Percentiles rank a stretch among this genome's conserved stretches.
phyloP scores from a whole-genome alignment of 2,329 filamentous ascomycete genomes.

The Nemania sp. region DNA sequence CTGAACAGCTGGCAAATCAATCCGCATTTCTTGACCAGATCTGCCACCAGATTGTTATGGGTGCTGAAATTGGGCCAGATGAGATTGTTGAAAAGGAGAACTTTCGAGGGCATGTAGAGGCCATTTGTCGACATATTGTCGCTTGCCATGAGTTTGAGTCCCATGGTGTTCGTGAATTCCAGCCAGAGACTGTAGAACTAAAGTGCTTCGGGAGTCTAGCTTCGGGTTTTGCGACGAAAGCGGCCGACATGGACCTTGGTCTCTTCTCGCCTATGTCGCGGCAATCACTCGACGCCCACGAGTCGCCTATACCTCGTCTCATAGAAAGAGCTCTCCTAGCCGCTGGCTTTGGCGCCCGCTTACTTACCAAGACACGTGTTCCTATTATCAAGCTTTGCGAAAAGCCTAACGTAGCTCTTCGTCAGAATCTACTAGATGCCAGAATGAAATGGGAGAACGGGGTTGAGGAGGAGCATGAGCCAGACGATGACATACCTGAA shows the following conservation, averaged over 20 bases:
- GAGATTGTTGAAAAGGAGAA: conserved; percentile 78
- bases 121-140: conserved; percentile 72
- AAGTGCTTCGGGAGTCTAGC: conserved; percentile 85
- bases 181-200: conserved; percentile 70
- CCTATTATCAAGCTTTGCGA: conserved; percentile 91
- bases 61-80: conserved; percentile 69
- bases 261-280: conserved; percentile 74
- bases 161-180: conserved; percentile 59
- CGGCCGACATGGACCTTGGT: conserved; percentile 92
- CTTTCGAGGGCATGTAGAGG: conserved; percentile 75
- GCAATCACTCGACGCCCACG: conserved; percentile 64
- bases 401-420: conserved; percentile 71
- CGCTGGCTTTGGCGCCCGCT: conserved; percentile 77
- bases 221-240: conserved; percentile 86
- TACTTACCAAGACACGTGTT: conserved; percentile 82
- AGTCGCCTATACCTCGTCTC: conserved; percentile 76
- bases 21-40: conserved; percentile 62
- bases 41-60: conserved; percentile 63
- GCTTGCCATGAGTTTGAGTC: conserved; percentile 61
- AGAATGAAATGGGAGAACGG: conserved; percentile 78
- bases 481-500: conserved; percentile 51
- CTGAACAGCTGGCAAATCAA: conserved; percentile 64
- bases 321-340: conserved; percentile 81
- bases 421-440: conserved; percentile 70
- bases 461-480: conserved; percentile 56